Base-by-base conservation (phyloP, 495 filamentous ascomycete genomes). In the Hypoxylon subgilvum region DNA sequence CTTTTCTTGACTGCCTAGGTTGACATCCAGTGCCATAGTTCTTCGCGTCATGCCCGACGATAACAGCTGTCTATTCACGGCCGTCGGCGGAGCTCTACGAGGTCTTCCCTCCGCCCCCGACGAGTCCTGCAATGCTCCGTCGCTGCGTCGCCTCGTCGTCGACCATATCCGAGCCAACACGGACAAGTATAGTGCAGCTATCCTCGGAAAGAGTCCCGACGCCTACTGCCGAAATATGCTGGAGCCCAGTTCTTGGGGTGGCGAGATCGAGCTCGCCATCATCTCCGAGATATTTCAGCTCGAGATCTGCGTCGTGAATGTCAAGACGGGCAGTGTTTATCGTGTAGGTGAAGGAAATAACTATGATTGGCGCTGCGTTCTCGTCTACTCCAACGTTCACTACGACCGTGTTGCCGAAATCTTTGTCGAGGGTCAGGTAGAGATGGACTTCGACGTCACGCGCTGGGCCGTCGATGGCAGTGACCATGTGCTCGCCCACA, bases 41-140 rank as follows among this genome's bases (percentile, higher is more conserved):
- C 84, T 97, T 4, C 86, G 94, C 2, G 90, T 97, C 27, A 97
- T 98, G 94, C 90, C 92, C 7, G 94, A 97, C 67, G 94, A 98
- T 69, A 97, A 97, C 72, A 89, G 85, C 36, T 98, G 94, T 72
- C 85, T 97, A 54, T 98, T 97, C 72, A 88, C 91, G 7, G 94
- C 95, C 0, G 82, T 97, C 18, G 86, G 87, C 45, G 87, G 85
- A 44, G 89, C 90, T 2, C 80, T 96, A 14, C 81, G 77, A 5
- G 65, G 64, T 16, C 41, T 65, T 4, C 32, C 51, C 30, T 8
- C 54, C n/a, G 47, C 6, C 9, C 28, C 52, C n/a, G 82, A 89
- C 66, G 86, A 92, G 57, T 76, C 80, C n/a, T 69, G 54, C 14
- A 89, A 89, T 78, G 82, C 79, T 1, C 22, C 21, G 0, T 21